Percentiles rank a stretch among this genome's conserved stretches.
Conservation (phyloP, 164 flowering plant species). For the Berberis thunbergii region DNA sequence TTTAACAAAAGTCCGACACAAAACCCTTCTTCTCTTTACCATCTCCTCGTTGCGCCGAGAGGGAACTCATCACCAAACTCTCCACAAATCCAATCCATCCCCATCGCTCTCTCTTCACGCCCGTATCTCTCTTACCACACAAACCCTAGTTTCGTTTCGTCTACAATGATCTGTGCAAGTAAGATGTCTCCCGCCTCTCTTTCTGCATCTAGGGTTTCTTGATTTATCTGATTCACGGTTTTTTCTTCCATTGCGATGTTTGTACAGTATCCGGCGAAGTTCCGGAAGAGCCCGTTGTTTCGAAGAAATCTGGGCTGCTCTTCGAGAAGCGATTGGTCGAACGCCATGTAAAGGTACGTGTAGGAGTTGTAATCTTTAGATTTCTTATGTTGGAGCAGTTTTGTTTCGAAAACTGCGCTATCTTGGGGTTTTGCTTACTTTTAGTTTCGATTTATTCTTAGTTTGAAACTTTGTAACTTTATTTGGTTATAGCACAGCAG, state of each 20-base stretch:
- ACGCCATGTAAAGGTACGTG: slow-evolving; percentile 57
- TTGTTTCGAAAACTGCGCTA: not conserved
- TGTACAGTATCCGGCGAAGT: slow-evolving; percentile 88
- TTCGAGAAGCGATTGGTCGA: slow-evolving; percentile 86
- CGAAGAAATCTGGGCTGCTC: slow-evolving; percentile 72
- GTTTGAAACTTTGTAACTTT: no score
- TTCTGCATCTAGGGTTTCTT: slow-evolving; percentile 4
- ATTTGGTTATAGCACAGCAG: no score
- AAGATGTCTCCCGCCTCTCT: slow-evolving; percentile 2
- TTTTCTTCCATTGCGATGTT: slow-evolving; percentile 4
- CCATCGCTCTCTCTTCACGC: not conserved
- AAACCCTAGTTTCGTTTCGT: slow-evolving; percentile 12
- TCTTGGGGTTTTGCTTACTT: not conserved
- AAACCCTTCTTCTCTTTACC: no score
- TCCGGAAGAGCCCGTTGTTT: slow-evolving; percentile 95
- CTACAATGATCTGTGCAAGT: slow-evolving; percentile 20
- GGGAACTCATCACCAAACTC: no score
- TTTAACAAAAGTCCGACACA: no score
- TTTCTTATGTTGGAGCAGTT: not conserved
- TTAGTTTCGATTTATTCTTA: no score
- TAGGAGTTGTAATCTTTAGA: not conserved
- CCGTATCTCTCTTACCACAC: no score
- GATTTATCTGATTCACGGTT: slow-evolving; percentile 5
- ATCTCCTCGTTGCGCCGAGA: no score
- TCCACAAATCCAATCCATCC: not conserved